These are phyloP conservation scores for Ophiostoma perfectum DNA, from an alignment of 2,329 filamentous ascomycete species.

Conservation along the genomic window DNA sequence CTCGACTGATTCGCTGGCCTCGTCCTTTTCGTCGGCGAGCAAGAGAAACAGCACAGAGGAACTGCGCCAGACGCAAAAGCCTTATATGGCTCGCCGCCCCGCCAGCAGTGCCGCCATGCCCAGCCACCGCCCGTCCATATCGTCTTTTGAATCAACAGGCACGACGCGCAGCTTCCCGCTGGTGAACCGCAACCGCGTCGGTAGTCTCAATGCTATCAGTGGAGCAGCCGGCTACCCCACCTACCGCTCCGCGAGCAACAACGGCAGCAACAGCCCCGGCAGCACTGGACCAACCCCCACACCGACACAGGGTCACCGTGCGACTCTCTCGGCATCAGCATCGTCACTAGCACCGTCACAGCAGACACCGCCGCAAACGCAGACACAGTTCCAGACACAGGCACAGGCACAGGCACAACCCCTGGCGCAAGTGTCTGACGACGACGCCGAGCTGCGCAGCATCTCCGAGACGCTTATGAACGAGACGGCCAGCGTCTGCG, in stretches of 20 bases:
- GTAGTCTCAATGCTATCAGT: slow-evolving; percentile 16
- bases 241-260: slow-evolving; percentile 33
- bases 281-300: background rate
- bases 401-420: background rate
- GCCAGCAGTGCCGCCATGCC: slow-evolving; percentile 37
- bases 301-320: background rate
- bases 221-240: slow-evolving; percentile 34
- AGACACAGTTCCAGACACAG: background rate
- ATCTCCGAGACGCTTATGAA: slow-evolving; percentile 46
- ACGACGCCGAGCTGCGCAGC: slow-evolving; percentile 44
- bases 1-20: background rate
- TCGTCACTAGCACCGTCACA: background rate
- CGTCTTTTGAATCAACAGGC: slow-evolving; percentile 53
- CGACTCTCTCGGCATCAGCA: background rate
- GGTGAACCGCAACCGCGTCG: slow-evolving; percentile 33
- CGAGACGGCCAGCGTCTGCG: slow-evolving; percentile 42
- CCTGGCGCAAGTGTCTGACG: slow-evolving; percentile 24
- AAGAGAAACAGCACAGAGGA: slow-evolving; percentile 25
- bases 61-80: slow-evolving; percentile 23
- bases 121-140: slow-evolving; percentile 51
- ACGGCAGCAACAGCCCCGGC: slow-evolving; percentile 14
- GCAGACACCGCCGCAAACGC: background rate
- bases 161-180: slow-evolving; percentile 60
- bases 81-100: slow-evolving; percentile 36
- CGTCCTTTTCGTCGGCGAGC: background rate